Base-by-base conservation (phyloP, 2,329 filamentous ascomycete genomes). In the Mollisiaceae sp. region DNA sequence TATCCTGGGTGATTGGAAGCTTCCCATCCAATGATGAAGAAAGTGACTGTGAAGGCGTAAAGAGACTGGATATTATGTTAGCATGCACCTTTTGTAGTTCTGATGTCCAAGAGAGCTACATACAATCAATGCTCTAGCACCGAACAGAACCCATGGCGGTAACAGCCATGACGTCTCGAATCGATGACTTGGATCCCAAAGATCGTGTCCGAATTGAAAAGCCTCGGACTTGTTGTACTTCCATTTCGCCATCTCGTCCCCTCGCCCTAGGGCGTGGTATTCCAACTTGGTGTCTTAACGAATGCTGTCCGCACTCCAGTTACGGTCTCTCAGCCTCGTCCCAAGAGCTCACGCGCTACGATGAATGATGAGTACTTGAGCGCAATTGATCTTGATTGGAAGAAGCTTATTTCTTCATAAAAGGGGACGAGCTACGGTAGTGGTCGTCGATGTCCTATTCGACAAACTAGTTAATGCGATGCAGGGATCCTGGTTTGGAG, bases 151-250 rank as follows among this genome's bases (percentile, higher is more conserved):
- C 72, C 83, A 83, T 0, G 92, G 90, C 27, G 87, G 78, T n/a
- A 96, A 78, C 9, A 94, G 77, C 91, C 92, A 96, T 15, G 92
- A 96, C 18, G 92, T 95, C 77, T 88, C 86, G 79, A 91, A 93
- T 65, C 89, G 86, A 77, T 90, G 84, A 50, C 85, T 74, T 6
- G 76, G 73, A 68, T 80, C 74, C 66, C 77, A 75, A 36, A 69
- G 60, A 50, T 74, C 72, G 4, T 59, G 60, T 8, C 70, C 70
- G 39, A 74, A 71, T 32, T 64, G 66, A 39, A 73, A 66, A 24
- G 62, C 38, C 59, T 65, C 47, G n/a, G 35, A 41, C 4, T 27
- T 47, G 35, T 47, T 60, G n/a, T 41, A 35, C 24, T 43, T 63
- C 18, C 50, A 20, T 60, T 59, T 63, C 52, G 38, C 58, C 64